These are phyloP conservation scores for Naganishia albida DNA, from an alignment of 1,284 basidiomycete species.

Conservation along the genomic window DNA sequence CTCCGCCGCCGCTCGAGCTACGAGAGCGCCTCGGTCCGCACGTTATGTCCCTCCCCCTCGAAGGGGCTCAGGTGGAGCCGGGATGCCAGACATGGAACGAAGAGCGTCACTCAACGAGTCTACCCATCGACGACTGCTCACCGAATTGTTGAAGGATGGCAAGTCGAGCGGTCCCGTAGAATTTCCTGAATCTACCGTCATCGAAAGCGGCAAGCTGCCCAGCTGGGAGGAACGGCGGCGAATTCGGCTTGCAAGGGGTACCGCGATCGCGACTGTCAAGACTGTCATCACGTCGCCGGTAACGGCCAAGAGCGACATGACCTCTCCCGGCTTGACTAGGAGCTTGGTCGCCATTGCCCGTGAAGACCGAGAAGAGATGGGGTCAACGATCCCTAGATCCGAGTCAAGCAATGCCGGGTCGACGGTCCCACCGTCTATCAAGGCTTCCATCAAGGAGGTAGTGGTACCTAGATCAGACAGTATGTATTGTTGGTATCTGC, in stretches of 20 bases:
- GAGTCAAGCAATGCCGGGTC: background rate
- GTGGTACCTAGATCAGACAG: constrained; percentile 26
- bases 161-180: background rate
- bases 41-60: constrained; percentile 7
- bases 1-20: background rate
- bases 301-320: background rate
- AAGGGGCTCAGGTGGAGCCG: background rate
- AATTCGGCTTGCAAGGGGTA: constrained; percentile 26
- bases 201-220: constrained; percentile 15
- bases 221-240: constrained; percentile 10
- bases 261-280: constrained; percentile 28
- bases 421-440: background rate
- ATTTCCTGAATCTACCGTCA: constrained; percentile 21
- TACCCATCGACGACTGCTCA: constrained; percentile 15
- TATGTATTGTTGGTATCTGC: background rate
- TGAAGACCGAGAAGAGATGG: constrained; percentile 10
- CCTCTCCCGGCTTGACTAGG: background rate
- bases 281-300: background rate
- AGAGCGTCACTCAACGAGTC: constrained; percentile 10
- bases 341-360: constrained; percentile 19
- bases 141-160: background rate
- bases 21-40: background rate
- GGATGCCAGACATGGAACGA: background rate
- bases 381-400: background rate
- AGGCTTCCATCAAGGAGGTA: background rate